phyloP scores from a whole-genome alignment of 768 basidiomycete genomes.

The Lentinula aciculospora region DNA sequence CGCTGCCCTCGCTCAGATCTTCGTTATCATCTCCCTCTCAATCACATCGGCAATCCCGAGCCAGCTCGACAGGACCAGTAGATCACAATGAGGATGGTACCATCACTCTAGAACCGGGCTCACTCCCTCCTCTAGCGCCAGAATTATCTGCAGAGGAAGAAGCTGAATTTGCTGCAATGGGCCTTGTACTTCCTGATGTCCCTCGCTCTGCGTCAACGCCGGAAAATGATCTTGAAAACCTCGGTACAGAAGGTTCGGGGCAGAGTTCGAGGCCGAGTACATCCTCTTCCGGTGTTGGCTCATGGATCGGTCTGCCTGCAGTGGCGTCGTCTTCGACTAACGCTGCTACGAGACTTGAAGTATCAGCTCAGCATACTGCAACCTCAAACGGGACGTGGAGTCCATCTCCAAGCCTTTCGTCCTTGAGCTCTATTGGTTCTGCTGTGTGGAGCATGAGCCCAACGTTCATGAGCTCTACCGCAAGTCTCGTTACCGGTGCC shows the following conservation, averaged over 20 bases:
- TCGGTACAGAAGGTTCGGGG: background rate
- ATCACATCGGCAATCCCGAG: background rate
- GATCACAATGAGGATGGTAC: background rate
- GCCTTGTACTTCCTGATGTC: conserved; percentile 20
- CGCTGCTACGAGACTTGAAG: background rate
- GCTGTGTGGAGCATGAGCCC: conserved; percentile 6
- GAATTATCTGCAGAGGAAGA: conserved; percentile 15
- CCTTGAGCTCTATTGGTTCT: background rate
- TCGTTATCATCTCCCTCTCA: background rate
- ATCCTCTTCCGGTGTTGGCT: background rate
- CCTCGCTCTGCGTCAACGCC: background rate
- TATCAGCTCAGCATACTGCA: background rate
- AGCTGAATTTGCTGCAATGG: conserved; percentile 41
- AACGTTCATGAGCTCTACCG: conserved; percentile 3
- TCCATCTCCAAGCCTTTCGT: background rate
- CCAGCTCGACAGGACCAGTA: background rate
- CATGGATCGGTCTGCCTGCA: background rate
- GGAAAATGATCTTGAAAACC: background rate
- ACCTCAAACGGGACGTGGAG: conserved; percentile 3
- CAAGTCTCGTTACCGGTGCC: background rate
- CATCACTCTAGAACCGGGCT: background rate
- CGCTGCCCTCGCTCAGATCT: background rate
- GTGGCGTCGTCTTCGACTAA: background rate
- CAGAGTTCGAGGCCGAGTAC: background rate
- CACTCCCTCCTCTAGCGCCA: background rate